Base-by-base conservation (phyloP, 73 alveolate species). In the Effrenium voratum region DNA sequence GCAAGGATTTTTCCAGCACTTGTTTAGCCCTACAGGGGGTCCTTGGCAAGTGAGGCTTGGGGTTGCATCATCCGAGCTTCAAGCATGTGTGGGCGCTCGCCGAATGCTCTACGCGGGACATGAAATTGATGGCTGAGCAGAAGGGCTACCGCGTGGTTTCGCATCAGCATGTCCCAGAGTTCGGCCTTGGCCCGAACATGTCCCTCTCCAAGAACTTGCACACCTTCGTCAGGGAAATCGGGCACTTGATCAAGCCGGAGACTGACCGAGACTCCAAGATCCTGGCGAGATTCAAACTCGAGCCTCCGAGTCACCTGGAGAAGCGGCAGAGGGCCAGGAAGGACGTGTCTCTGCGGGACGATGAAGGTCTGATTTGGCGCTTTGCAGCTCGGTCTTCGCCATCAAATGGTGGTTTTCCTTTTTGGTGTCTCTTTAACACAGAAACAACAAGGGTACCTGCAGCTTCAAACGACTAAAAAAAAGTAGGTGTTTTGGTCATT, bases 101-200 rank as follows among this genome's bases (percentile, higher is more conserved):
- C 41, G 76, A 22, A 3, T 22, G 38, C 19, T 3, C 49, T 5
- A 72, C 83, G 47, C n/a, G 83, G 49, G 50, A 72, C 30, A 28
- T 72, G 83, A 22, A 30, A 72, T 44, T 10, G 40, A 32, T 72
- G 83, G 83, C 83, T 2, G 40, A 40, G 83, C 16, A 72, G 83
- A 32, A 24, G 13, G 49, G 49, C n/a, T 38, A 72, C n/a, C 83
- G 83, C 16, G 15, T 72, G 83, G 83, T 75, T 55, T 75, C 86
- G 2, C 86, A 75, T 43, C 86, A 75, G 86, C 86, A 75, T 34
- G 12, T 40, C 55, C 86, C 86, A 6, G 86, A 75, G 57, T n/a
- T n/a, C n/a, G n/a, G n/a, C n/a, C n/a, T n/a, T n/a, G n/a, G n/a
- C n/a, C 38, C 86, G 2, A 4, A 38, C 36, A 4, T 30, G 16